Base-by-base conservation (phyloP, 2,329 filamentous ascomycete species). In the Dactylellina leptospora region DNA sequence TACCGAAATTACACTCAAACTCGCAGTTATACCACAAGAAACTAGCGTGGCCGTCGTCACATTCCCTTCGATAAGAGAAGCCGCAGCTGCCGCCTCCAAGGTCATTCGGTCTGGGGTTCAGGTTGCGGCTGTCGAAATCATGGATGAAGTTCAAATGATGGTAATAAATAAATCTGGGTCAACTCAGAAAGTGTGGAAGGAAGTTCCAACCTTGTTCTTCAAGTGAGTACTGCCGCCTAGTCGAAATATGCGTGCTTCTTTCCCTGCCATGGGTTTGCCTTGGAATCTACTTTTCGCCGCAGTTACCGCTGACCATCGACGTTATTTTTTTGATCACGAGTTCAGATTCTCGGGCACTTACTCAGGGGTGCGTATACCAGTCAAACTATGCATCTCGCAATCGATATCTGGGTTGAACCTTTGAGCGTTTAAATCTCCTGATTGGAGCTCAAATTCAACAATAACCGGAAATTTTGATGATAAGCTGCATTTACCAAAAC, bases 141-240 rank as follows among this genome's bases (percentile, higher is more conserved):
- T 95, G 89, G 91, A 95, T 77, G 91, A 95, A 66, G 89, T 93
- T 2, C 90, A 93, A 80, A 95, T 95, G 91, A 85, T 83, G 74
- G 89, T 93, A 0, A 88, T 95, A 77, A 95, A 95, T 80, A 83
- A 87, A 58, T 86, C 88, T 9, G 88, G 89, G 0, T 86, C 86
- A 2, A 92, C 89, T 0, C 84, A 86, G 5, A 81, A 85, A 4
- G 85, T 86, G 44, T 93, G 90, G 90, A 85, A 88, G 76, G 90
- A 93, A 79, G 80, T 84, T 60, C 90, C 90, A 0, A 93, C 90
- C 0, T 83, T 93, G 10, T 93, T 93, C 79, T 92, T 93, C 84
- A 93, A 92, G 80, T 91, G 69, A 79, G 80, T 77, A 33, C 25
- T 23, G 22, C 45, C 18, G 40, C 36, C 50, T 45, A 30, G 16